Base-by-base conservation (phyloP, 2,329 filamentous ascomycete genomes). In the Cladobotryum protrusum region DNA sequence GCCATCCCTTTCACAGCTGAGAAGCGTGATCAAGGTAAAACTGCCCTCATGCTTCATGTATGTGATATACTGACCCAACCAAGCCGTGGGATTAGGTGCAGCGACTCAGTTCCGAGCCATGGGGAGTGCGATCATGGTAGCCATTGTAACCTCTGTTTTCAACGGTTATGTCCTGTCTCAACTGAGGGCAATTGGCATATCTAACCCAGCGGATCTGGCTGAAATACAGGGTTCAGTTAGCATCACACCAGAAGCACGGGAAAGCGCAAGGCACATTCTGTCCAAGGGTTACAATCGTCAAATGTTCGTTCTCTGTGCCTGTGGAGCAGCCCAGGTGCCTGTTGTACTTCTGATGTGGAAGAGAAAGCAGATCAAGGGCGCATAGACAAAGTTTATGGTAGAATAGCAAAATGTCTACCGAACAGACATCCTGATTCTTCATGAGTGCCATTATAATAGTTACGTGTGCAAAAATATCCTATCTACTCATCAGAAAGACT, bases 221-320 rank as follows among this genome's bases (percentile, higher is more conserved):
- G 12, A 40, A 8, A 19, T 19, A 3, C 3, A 12, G n/a, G 37
- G 6, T 13, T 7, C 13, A 13, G 35, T 17, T 14, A 32, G 45
- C 17, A 37, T 37, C 12, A 40, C 37, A 4, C 15, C 37, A 7
- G 33, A 37, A 12, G 34, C 9, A 12, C 14, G 24, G 19, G 32
- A 47, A 9, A 18, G n/a, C 3, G 43, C 43, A 12, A 35, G 24
- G 12, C 13, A 19, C 5, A 37, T 39, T 20, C 34, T 47, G 15
- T 47, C 45, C 7, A 36, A 37, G 33, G 45, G 45, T 6, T 47
- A 47, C 35, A 47, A 32, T 37, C 33, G 34, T 14, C 45, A 47
- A 33, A 37, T 47, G 33, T 20, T 37, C 3, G 33, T 47, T 18
- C 24, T 47, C 8, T 47, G 45, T 39, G 45, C 45, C 13, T 35